These are phyloP conservation scores for Cadophora gregata DNA, from an alignment of 2,329 filamentous ascomycete species.

Conservation along the genomic window DNA sequence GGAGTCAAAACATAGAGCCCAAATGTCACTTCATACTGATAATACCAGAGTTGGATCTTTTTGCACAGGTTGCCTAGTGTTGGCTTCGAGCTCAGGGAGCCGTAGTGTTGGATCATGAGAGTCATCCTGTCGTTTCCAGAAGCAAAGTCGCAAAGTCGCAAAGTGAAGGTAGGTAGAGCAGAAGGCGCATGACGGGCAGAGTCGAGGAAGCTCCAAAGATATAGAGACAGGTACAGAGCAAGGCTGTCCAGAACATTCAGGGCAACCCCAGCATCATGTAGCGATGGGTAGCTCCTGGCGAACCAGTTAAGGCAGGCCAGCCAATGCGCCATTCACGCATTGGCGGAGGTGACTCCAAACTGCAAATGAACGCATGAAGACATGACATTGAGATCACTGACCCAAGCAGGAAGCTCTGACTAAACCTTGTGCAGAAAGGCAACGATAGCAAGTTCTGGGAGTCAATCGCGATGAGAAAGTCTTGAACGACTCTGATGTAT, in stretches of 20 bases:
- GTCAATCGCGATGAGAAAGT: background rate
- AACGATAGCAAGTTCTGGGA: background rate
- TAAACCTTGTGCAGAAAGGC: background rate
- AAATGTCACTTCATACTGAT: constrained; percentile 54
- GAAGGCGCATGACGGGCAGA: background rate
- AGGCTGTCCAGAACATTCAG: background rate
- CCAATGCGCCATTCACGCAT: background rate
- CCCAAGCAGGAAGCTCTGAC: background rate
- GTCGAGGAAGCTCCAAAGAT: background rate
- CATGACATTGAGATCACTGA: background rate
- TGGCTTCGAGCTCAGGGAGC: background rate
- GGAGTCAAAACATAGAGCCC: constrained; percentile 51
- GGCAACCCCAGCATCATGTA: background rate
- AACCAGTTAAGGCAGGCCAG: background rate
- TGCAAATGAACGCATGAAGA: background rate
- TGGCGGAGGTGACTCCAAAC: background rate
- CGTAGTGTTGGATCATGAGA: background rate
- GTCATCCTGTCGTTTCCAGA: background rate
- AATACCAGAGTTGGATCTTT: constrained; percentile 34
- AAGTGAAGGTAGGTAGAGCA: background rate
- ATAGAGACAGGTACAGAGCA: background rate
- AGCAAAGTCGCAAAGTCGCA: background rate
- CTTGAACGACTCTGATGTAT: background rate
- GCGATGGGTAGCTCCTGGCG: background rate
- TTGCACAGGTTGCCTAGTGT: background rate